Evolutionary conservation across 2,329 filamentous ascomycete species (phyloP).

Genomic region (Trichophyton benhamiae): DNA sequence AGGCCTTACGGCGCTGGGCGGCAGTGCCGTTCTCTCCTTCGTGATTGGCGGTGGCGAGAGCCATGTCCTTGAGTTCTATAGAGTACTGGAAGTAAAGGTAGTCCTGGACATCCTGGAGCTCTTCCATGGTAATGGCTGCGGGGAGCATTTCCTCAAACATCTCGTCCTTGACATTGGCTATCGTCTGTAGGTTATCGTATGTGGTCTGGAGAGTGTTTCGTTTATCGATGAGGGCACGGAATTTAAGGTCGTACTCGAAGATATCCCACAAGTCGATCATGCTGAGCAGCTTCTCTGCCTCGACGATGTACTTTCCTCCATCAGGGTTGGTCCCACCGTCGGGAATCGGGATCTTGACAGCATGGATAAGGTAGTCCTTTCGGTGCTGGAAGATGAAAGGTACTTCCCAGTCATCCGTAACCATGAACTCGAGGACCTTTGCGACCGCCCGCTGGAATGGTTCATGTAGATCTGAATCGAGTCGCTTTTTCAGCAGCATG

Average conservation of each 20-base stretch:
- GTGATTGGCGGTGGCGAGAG: slow-evolving; percentile 44
- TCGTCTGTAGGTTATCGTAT: slow-evolving; percentile 57
- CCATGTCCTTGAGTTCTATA: slow-evolving; percentile 67
- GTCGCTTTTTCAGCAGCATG: slow-evolving; percentile 74
- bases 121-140: slow-evolving; percentile 74
- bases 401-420: slow-evolving; percentile 86
- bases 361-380: slow-evolving; percentile 93
- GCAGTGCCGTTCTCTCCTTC: slow-evolving; percentile 45
- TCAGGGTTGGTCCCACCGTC: slow-evolving; percentile 55
- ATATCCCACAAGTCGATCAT: slow-evolving; percentile 94
- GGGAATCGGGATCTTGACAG: slow-evolving; percentile 54
- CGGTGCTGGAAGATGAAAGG: slow-evolving; percentile 97
- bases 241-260: slow-evolving; percentile 88
- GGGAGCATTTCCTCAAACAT: slow-evolving; percentile 74
- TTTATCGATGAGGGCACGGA: slow-evolving; percentile 83
- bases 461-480: slow-evolving; percentile 58
- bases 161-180: slow-evolving; percentile 56
- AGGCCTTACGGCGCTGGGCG: slow-evolving; percentile 68
- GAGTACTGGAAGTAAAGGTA: slow-evolving; percentile 93
- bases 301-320: slow-evolving; percentile 58
- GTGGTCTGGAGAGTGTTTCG: slow-evolving; percentile 71
- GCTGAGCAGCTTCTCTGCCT: slow-evolving; percentile 75
- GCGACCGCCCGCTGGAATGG: slow-evolving; percentile 80
- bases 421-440: slow-evolving; percentile 90
- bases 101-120: slow-evolving; percentile 91